phyloP scores from a whole-genome alignment of 768 basidiomycete genomes.

The Boletellus sp. region DNA sequence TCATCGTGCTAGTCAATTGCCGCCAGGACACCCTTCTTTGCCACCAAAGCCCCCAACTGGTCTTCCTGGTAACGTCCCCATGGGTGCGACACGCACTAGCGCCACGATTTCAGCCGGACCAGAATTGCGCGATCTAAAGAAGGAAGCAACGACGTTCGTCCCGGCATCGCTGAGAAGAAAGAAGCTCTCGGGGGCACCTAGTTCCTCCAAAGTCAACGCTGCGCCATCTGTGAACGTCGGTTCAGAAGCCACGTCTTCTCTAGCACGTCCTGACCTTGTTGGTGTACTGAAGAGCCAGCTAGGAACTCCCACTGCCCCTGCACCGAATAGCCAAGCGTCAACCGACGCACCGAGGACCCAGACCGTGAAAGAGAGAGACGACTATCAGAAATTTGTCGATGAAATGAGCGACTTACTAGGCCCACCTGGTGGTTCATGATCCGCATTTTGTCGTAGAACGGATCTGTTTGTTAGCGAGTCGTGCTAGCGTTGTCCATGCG shows the following conservation, averaged over 20 bases:
- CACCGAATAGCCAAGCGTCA: conserved; percentile 12
- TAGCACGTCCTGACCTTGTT: conserved; percentile 63
- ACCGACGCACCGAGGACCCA: conserved; percentile 21
- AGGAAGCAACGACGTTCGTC: conserved; percentile 91
- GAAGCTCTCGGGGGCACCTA: conserved; percentile 37
- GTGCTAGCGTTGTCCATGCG: background rate
- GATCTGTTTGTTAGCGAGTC: background rate
- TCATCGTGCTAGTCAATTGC: conserved; percentile 47
- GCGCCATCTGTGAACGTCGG: conserved; percentile 51
- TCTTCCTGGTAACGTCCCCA: conserved; percentile 39
- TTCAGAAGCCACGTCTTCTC: conserved; percentile 22
- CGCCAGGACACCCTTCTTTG: conserved; percentile 40
- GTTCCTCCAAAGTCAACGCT: conserved; percentile 52
- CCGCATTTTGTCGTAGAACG: background rate
- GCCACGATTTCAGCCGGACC: conserved; percentile 84
- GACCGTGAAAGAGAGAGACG: conserved; percentile 49
- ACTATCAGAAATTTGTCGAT: conserved; percentile 74
- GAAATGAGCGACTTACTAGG: conserved; percentile 69
- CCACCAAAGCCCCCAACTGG: conserved; percentile 38
- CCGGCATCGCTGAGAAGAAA: conserved; percentile 81
- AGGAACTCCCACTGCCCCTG: conserved; percentile 36
- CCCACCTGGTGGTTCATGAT: conserved; percentile 15
- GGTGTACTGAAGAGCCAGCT: conserved; percentile 59
- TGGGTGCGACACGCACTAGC: conserved; percentile 37
- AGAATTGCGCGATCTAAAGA: conserved; percentile 87